A percentile compares a stretch with the other conserved stretches of the same genome.
These are phyloP conservation scores for Podospora pseudoanserina DNA, from an alignment of 495 filamentous ascomycete genomes.

Conservation along the genomic window DNA sequence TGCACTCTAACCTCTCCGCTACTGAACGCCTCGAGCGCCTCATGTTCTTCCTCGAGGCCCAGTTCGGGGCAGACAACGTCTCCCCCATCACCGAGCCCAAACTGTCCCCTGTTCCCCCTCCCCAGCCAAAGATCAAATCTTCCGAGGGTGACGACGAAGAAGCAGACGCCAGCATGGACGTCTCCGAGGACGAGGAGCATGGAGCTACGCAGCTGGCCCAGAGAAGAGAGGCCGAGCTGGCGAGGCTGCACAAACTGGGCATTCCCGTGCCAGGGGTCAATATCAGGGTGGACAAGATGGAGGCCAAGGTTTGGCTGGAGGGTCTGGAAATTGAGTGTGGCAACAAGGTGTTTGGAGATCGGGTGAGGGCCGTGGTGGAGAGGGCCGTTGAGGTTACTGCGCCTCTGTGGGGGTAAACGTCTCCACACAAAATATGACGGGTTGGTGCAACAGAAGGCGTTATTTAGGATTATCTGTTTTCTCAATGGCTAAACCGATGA, in stretches of 20 bases:
- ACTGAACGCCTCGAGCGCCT: constrained; percentile 76
- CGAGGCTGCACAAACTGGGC: constrained; percentile 70
- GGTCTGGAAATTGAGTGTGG: constrained; percentile 81
- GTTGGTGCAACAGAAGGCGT: not conserved
- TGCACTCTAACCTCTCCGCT: constrained; percentile 65
- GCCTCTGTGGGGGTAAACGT: constrained; percentile 54
- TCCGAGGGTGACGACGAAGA: constrained; percentile 23
- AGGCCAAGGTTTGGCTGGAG: constrained; percentile 89
- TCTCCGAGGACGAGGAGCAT: constrained; percentile 24
- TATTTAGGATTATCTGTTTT: not conserved
- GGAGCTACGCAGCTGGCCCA: constrained; percentile 37
- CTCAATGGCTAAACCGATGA: not conserved
- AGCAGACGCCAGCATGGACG: constrained; percentile 39
- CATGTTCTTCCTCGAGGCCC: constrained; percentile 93
- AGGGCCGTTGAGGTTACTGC: constrained; percentile 86
- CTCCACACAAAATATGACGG: not conserved
- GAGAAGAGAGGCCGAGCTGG: constrained; percentile 51
- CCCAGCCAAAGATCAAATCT: constrained; percentile 22
- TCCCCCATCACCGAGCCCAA: constrained; percentile 69
- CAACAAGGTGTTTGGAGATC: constrained; percentile 66
- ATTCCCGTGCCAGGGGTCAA: constrained; percentile 85
- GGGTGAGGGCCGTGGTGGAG: constrained; percentile 85
- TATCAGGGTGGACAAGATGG: constrained; percentile 83
- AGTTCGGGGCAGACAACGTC: constrained; percentile 79
- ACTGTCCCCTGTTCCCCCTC: constrained; percentile 27